Conservation (phyloP, 768 basidiomycete species). For the Mycena pura region DNA sequence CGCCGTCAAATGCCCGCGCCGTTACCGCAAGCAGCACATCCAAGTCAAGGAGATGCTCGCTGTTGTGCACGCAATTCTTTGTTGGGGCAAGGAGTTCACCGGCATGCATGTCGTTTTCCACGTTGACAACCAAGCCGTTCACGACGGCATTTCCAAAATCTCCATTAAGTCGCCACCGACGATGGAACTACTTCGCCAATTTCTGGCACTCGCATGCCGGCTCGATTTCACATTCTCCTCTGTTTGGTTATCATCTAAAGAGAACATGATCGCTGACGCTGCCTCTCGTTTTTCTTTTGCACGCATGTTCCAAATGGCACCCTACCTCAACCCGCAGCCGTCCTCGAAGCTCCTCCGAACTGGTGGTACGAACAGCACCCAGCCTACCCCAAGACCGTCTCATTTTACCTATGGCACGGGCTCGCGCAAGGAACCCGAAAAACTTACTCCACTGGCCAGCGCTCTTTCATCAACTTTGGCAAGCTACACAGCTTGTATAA, state of each 20-base stretch:
- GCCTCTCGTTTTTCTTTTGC: conserved; percentile 37
- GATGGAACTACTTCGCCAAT: conserved; percentile 20
- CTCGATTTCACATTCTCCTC: conserved; percentile 32
- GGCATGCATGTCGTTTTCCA: conserved; percentile 15
- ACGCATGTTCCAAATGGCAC: conserved; percentile 32
- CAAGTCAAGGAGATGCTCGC: conserved; percentile 16
- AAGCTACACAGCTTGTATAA: conserved; percentile 22
- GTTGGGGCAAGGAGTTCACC: neutral
- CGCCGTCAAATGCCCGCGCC: conserved; percentile 28
- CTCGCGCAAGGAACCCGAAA: conserved; percentile 35
- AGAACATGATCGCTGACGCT: conserved; percentile 36
- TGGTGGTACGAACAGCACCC: neutral
- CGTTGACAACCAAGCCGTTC: conserved; percentile 18
- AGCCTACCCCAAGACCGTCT: conserved; percentile 10
- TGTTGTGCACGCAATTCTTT: neutral
- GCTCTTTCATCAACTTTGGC: conserved; percentile 36
- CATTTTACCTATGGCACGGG: conserved; percentile 40
- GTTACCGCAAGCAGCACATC: conserved; percentile 29
- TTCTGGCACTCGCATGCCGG: conserved; percentile 26
- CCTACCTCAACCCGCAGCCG: conserved; percentile 22
- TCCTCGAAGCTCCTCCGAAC: too few species aligned
- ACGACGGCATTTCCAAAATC: neutral
- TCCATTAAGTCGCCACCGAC: conserved; percentile 12
- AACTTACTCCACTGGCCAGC: conserved; percentile 39
- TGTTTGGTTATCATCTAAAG: conserved; percentile 29